phyloP scores from a whole-genome alignment of 495 filamentous ascomycete genomes.

The Annulohypoxylon moriforme region DNA sequence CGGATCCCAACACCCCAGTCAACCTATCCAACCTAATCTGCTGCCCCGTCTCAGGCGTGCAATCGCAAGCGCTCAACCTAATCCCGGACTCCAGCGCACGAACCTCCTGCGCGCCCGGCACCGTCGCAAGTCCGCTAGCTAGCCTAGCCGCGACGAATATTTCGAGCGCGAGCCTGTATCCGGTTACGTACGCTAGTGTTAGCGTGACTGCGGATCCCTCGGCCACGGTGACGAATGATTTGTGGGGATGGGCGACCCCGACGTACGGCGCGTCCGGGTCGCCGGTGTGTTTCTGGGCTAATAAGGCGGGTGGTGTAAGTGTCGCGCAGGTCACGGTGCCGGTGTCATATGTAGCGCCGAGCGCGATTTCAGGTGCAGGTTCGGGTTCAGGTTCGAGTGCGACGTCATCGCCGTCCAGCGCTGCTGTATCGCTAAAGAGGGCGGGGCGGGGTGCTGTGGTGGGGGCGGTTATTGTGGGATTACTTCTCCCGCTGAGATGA shows the following conservation, averaged over 20 bases:
- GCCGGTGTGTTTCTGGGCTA: constrained; percentile 29
- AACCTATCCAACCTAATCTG: constrained; percentile 20
- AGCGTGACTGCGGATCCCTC: not conserved
- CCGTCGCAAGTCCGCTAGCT: constrained; percentile 19
- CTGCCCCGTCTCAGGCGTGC: constrained; percentile 27
- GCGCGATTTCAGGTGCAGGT: not conserved
- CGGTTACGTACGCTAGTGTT: constrained; percentile 16
- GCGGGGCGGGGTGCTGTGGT: not conserved
- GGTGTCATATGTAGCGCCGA: constrained; percentile 23
- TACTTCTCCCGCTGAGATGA: not conserved
- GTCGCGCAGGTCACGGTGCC: constrained; percentile 33
- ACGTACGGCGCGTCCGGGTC: constrained; percentile 29
- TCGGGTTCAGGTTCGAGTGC: constrained; percentile 2
- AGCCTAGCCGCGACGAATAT: constrained; percentile 28
- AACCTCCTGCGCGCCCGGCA: constrained; percentile 24
- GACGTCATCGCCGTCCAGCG: constrained; percentile 5
- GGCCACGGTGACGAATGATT: constrained; percentile 25
- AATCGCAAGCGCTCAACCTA: not conserved
- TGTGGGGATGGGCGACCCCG: constrained; percentile 26
- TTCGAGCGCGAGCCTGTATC: constrained; percentile 3
- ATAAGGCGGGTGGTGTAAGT: constrained; percentile 20
- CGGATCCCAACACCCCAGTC: not conserved
- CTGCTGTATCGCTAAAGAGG: not conserved
- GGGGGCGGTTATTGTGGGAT: not conserved
- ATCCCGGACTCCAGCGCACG: constrained; percentile 8